These are phyloP conservation scores for Didymella glomerata DNA, from an alignment of 2,329 filamentous ascomycete species.

Conservation along the genomic window DNA sequence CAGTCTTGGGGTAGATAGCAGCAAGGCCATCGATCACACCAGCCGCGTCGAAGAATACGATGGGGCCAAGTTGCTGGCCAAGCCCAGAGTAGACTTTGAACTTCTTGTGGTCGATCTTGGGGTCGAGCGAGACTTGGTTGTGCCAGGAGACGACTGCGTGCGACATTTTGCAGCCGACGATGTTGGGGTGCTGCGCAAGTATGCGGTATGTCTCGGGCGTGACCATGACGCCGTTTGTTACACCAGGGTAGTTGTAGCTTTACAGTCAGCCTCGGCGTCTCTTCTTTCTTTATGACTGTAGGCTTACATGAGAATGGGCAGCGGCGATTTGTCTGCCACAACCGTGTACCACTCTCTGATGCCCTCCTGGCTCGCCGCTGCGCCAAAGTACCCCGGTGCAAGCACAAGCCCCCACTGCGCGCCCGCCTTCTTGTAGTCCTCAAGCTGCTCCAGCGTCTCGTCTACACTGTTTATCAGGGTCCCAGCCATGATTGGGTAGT, in stretches of 20 bases:
- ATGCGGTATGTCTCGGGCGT: constrained; percentile 65
- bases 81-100: constrained; percentile 72
- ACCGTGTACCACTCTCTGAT: constrained; percentile 68
- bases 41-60: constrained; percentile 68
- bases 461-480: constrained; percentile 69
- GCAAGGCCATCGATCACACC: constrained; percentile 73
- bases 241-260: constrained; percentile 72
- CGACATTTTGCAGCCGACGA: constrained; percentile 74
- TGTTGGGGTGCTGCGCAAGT: constrained; percentile 70
- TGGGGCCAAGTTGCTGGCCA: constrained; percentile 70
- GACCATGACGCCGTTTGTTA: constrained; percentile 71
- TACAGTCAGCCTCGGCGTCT: constrained; percentile 18
- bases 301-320: constrained; percentile 68
- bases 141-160: constrained; percentile 73
- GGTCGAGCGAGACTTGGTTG: constrained; percentile 67
- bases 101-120: constrained; percentile 64
- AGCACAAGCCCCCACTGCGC: constrained; percentile 70
- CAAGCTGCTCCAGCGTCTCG: constrained; percentile 67
- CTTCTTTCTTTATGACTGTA: background rate
- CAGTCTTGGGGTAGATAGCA: constrained; percentile 69
- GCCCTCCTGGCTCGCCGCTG: constrained; percentile 65
- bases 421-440: constrained; percentile 64
- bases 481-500: constrained; percentile 70
- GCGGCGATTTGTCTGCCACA: constrained; percentile 67
- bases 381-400: constrained; percentile 71